A percentile compares a stretch with the other conserved stretches of the same genome.
Conservation (phyloP, 2,329 filamentous ascomycete genomes). For the Gaeumannomyces tritici region DNA sequence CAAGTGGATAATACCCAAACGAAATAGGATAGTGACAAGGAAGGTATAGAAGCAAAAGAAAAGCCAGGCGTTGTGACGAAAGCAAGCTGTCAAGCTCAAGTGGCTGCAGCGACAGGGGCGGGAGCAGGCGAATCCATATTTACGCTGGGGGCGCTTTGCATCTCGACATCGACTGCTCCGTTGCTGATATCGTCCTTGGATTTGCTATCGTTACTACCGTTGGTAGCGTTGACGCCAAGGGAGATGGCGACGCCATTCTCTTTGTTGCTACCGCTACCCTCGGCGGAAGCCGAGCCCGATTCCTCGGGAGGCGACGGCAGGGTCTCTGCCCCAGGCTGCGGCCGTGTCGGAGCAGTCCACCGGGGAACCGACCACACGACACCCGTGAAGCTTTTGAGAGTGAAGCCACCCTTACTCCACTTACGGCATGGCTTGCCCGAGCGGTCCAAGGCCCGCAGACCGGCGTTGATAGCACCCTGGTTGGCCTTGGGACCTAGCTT, state of each 20-base stretch:
- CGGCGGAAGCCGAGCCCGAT: conserved; percentile 29
- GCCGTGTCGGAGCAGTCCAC: conserved; percentile 68
- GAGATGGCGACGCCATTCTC: conserved; percentile 31
- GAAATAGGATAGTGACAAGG: neutral
- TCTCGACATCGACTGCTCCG: conserved; percentile 38
- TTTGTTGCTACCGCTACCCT: conserved; percentile 44
- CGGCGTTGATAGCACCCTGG: conserved; percentile 93
- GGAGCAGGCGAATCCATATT: conserved; percentile 43
- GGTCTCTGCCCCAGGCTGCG: conserved; percentile 27
- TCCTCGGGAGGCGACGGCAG: conserved; percentile 28
- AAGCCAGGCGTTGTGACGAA: neutral
- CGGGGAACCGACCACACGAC: conserved; percentile 71
- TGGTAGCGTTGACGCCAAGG: neutral
- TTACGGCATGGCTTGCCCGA: conserved; percentile 85
- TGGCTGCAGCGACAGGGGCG: conserved; percentile 31
- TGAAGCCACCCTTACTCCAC: conserved; percentile 78
- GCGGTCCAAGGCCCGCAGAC: conserved; percentile 85
- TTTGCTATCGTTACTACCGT: conserved; percentile 43
- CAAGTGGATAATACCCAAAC: neutral
- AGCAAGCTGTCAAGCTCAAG: neutral
- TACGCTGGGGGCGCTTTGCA: conserved; percentile 40
- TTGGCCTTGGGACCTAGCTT: conserved; percentile 96
- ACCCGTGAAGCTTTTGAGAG: conserved; percentile 87
- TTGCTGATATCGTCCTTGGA: conserved; percentile 26
- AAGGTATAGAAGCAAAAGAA: neutral